A percentile compares a stretch with the other conserved stretches of the same genome.
Conservation (phyloP, 129 eudicot species). For the Kitagawia praeruptora region DNA sequence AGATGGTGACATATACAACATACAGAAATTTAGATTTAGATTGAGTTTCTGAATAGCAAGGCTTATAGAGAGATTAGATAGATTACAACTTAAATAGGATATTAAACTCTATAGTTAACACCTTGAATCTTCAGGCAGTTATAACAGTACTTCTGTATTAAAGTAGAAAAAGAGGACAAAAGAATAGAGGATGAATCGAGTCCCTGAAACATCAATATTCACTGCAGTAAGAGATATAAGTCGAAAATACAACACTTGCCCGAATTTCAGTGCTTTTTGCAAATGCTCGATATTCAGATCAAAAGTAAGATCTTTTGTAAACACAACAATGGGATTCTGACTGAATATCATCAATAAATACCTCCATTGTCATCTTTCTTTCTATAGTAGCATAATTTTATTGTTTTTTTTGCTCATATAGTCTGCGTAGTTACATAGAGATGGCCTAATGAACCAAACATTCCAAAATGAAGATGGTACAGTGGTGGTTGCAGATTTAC, state of each 20-base stretch:
- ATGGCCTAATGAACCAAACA: neutral
- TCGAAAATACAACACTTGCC: neutral
- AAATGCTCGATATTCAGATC: slow-evolving; percentile 81
- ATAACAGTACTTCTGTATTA: neutral
- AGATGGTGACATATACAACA: too few species aligned
- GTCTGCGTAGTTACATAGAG: neutral
- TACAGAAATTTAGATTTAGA: neutral
- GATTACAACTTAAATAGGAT: neutral
- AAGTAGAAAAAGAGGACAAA: neutral
- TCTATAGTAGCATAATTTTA: neutral
- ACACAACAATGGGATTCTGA: neutral
- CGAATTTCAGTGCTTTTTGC: slow-evolving; percentile 19
- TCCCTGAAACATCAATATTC: neutral
- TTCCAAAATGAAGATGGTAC: neutral
- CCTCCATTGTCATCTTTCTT: too few species aligned
- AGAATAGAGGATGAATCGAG: neutral
- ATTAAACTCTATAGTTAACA: neutral
- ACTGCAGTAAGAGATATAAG: neutral
- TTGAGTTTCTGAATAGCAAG: neutral
- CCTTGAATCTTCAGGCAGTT: neutral
- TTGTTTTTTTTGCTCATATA: neutral
- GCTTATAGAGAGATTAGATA: too few species aligned
- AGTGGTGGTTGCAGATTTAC: slow-evolving; percentile 23
- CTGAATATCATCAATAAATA: neutral
- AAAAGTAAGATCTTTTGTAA: slow-evolving; percentile 25